phyloP scores from a whole-genome alignment of 257 asterid genomes.

The Solanum verrucosum region DNA sequence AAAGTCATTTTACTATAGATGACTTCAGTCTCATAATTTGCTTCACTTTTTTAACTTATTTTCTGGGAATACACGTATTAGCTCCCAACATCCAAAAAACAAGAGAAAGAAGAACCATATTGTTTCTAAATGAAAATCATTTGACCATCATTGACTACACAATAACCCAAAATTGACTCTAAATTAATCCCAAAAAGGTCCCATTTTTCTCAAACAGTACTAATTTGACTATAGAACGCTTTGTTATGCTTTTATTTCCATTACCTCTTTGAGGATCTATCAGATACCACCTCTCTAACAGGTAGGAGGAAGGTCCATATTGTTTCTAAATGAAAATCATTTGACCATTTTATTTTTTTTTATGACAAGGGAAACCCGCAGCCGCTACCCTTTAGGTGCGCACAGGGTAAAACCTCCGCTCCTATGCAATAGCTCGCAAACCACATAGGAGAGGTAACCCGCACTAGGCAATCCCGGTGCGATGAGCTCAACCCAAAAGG shows the following conservation, averaged over 20 bases:
- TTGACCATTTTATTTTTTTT: not conserved
- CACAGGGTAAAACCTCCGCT: too few species aligned
- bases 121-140: not conserved
- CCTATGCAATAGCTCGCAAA: too few species aligned
- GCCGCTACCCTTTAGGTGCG: too few species aligned
- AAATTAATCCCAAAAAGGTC: not conserved
- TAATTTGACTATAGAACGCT: not conserved
- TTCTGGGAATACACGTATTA: not conserved
- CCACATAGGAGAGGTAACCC: too few species aligned
- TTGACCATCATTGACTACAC: not conserved
- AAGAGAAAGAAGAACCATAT: not conserved
- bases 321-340: not conserved
- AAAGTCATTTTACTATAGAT: not conserved
- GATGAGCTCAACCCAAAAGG: too few species aligned
- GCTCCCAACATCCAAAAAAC: not conserved
- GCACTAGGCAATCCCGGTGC: too few species aligned
- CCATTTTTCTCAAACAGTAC: not conserved
- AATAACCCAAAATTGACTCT: not conserved
- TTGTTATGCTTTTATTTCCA: not conserved
- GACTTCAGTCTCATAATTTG: not conserved
- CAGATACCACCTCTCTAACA: not conserved
- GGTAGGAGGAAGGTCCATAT: not conserved
- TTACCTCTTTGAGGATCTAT: not conserved
- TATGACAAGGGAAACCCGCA: too few species aligned
- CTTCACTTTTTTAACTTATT: not conserved